A percentile compares a stretch with the other conserved stretches of the same genome.
These are phyloP conservation scores for Dorcoceras hygrometricum DNA, from an alignment of 257 asterid species.

Conservation along the genomic window DNA sequence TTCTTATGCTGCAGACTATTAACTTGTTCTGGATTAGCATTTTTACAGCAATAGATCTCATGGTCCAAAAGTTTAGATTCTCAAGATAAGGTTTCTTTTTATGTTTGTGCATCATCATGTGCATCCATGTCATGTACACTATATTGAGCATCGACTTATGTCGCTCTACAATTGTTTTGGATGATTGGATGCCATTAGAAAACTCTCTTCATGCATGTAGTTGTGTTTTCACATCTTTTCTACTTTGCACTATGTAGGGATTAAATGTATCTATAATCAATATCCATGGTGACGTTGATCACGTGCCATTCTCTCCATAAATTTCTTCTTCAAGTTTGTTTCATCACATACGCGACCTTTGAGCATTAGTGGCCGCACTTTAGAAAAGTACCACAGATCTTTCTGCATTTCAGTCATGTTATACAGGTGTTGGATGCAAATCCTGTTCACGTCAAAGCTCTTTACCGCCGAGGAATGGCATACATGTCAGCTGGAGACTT, in stretches of 20 bases:
- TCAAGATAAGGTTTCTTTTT: background rate
- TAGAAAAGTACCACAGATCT: background rate
- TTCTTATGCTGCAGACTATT: background rate
- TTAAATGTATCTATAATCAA: no score
- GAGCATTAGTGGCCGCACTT: background rate
- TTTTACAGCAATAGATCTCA: background rate
- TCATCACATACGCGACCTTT: no score
- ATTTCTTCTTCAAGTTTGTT: no score
- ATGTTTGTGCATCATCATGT: background rate
- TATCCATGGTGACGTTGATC: background rate
- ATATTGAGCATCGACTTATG: background rate
- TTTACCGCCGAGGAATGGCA: constrained; percentile 98
- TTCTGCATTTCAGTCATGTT: constrained; percentile 4
- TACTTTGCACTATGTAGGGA: background rate
- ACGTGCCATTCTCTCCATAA: background rate
- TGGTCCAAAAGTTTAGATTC: constrained; percentile 1
- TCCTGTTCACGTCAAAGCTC: constrained; percentile 88
- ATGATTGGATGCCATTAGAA: background rate
- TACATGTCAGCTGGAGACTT: constrained; percentile 78
- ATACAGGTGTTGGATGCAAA: constrained; percentile 84
- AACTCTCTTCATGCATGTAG: background rate
- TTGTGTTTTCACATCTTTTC: background rate
- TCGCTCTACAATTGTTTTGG: background rate
- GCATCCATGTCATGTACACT: background rate
- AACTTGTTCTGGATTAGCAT: background rate